Percentiles rank a stretch among this genome's conserved stretches.
These are phyloP conservation scores for Fusarium euwallaceae DNA, from an alignment of 2,329 filamentous ascomycete species.

Conservation along the genomic window DNA sequence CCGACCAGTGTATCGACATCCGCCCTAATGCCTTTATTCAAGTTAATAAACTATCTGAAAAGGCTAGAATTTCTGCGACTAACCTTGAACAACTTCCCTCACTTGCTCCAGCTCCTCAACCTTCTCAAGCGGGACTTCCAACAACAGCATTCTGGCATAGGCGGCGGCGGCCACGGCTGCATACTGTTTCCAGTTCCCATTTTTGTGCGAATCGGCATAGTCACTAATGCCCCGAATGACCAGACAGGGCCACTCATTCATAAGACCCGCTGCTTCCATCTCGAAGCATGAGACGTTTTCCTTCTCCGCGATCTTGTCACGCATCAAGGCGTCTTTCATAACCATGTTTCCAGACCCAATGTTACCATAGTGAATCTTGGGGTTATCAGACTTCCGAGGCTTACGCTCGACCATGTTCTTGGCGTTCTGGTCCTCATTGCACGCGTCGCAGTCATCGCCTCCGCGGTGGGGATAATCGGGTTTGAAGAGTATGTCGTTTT, in stretches of 20 bases:
- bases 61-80: background rate
- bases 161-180: background rate
- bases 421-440: background rate
- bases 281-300: background rate
- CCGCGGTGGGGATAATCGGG: background rate
- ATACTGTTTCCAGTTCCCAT: background rate
- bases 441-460: background rate
- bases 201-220: background rate
- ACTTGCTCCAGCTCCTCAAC: background rate
- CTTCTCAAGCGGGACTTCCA: background rate
- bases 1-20: background rate
- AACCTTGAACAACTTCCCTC: background rate
- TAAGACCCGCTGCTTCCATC: background rate
- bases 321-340: background rate
- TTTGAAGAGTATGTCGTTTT: background rate
- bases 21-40: background rate
- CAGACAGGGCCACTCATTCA: background rate
- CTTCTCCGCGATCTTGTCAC: background rate
- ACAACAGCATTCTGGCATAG: background rate
- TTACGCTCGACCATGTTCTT: background rate
- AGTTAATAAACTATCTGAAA: background rate
- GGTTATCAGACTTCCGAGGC: background rate
- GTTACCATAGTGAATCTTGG: background rate
- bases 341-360: background rate
- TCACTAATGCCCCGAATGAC: constrained; percentile 8